These are phyloP conservation scores for Pichia sp. DNA, from an alignment of 1,139 yeast genomes.

Conservation along the genomic window DNA sequence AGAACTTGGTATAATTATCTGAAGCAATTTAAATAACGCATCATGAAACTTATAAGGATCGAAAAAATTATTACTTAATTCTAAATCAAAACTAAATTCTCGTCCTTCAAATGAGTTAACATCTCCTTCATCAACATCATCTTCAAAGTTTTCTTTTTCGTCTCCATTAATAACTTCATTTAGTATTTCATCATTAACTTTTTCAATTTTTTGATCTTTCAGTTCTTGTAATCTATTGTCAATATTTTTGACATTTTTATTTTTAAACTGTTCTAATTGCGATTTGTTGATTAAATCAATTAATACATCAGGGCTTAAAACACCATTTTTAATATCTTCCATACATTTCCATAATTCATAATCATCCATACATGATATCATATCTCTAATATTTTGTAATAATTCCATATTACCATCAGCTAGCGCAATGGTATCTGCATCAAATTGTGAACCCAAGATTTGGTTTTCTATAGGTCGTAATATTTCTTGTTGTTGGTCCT, in stretches of 20 bases:
- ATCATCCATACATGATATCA: slow-evolving; percentile 6
- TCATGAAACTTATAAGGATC: slow-evolving; percentile 24
- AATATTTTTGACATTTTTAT: background rate
- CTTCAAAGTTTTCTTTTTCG: background rate
- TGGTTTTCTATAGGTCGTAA: no score
- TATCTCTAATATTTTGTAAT: background rate
- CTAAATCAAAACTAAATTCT: slow-evolving; percentile 25
- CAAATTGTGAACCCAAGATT: background rate
- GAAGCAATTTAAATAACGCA: slow-evolving; percentile 21
- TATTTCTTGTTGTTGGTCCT: slow-evolving; percentile 37
- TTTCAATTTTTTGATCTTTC: slow-evolving; percentile 68
- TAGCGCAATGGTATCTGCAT: background rate
- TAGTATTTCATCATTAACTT: slow-evolving; percentile 78
- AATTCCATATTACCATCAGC: slow-evolving; percentile 6
- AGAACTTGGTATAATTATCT: slow-evolving; percentile 15
- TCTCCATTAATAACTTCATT: slow-evolving; percentile 2
- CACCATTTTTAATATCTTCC: slow-evolving; percentile 4
- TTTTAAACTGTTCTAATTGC: background rate
- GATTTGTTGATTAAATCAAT: slow-evolving; percentile 2
- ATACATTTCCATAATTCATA: slow-evolving; percentile 1
- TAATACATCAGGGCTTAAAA: slow-evolving; percentile 5
- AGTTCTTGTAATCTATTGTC: no score
- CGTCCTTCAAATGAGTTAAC: slow-evolving; percentile 7
- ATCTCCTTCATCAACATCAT: slow-evolving; percentile 1
- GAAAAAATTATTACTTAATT: slow-evolving; percentile 18